Base-by-base conservation (phyloP, 306 rosid genomes). In the Citrullus mucosospermus region DNA sequence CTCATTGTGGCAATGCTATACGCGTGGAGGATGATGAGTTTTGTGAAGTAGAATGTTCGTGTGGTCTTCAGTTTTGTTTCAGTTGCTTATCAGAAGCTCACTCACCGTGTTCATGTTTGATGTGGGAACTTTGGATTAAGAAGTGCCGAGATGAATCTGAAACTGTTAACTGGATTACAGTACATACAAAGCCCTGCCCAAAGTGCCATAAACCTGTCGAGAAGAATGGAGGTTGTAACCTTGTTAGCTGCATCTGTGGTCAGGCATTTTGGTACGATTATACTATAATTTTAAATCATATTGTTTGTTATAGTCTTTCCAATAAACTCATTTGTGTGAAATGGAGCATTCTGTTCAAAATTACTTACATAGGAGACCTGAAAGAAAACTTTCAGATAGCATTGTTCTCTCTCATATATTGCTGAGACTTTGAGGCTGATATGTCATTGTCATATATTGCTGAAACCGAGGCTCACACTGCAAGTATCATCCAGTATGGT, bases 181-280 rank as follows among this genome's bases (percentile, higher is more conserved):
- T 90, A 63, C 90, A 96, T 81, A 96, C 99, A 32, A 96, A 96
- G 82, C 86, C 96, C 67, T 96, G 99, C 59, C 99, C 99, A 4
- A 91, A 92, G 86, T 96, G 99, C 82, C 96, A 86, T 86, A 96
- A 96, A 87, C 89, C 93, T 1, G 99, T 96, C 73, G 98, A 96
- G 90, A 96, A 96, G 88, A 96, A 92, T 75, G 99, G 99, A 82
- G 99, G 99, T 69, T 96, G 99, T 90, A 96, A 96, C 83, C 91
- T 90, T 77, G 99, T 96, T 78, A 88, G 96, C 80, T 95, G 99
- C 81, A 92, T 92, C 74, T 96, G 98, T 80, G 98, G 99, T 28
- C 98, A 90, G 86, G 83, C 97, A 73, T 96, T 96, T 89, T 96
- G 99, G 99, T 96, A 83, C 82, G 94, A n/a, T 78, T 65, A 39